Percentiles rank a stretch among this genome's conserved stretches.
phyloP scores from a whole-genome alignment of 129 eudicot genomes.

The Calendula officinalis region DNA sequence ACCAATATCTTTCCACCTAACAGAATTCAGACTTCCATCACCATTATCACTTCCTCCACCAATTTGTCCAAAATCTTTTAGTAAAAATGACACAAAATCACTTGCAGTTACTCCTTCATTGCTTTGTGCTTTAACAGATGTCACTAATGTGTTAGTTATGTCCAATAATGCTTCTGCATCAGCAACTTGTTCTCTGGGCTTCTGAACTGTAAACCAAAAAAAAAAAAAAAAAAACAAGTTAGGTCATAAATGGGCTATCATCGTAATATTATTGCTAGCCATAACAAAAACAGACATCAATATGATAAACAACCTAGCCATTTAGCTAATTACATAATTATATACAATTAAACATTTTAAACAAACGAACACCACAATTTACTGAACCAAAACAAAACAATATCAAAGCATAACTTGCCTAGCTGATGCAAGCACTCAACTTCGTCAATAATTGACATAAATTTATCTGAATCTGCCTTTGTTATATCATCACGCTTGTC shows the following conservation, averaged over 20 bases:
- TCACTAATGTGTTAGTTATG: slow-evolving; percentile 64
- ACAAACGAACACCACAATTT: not conserved
- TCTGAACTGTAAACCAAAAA: slow-evolving; percentile 49
- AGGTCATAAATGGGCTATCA: too few species aligned
- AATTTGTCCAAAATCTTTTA: slow-evolving; percentile 55
- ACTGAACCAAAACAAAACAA: not conserved
- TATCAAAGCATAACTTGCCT: slow-evolving; percentile 35
- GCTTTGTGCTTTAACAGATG: slow-evolving; percentile 74
- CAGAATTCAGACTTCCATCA: slow-evolving; percentile 44
- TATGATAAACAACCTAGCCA: not conserved
- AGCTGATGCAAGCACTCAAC: slow-evolving; percentile 80
- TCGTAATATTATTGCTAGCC: not conserved
- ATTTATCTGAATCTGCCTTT: slow-evolving; percentile 56
- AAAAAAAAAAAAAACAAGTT: slow-evolving; percentile 1
- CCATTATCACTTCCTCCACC: slow-evolving; percentile 29
- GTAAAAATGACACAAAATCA: slow-evolving; percentile 56
- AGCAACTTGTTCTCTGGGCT: slow-evolving; percentile 90
- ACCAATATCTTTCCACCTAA: slow-evolving; percentile 77
- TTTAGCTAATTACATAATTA: not conserved
- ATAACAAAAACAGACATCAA: not conserved
- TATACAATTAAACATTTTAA: not conserved
- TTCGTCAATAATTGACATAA: slow-evolving; percentile 51
- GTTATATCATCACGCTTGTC: slow-evolving; percentile 73
- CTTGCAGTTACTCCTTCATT: slow-evolving; percentile 72
- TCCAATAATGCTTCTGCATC: slow-evolving; percentile 90